Evolutionary conservation across 306 rosid genomes (phyloP).

Genomic region (Citrullus amarus): DNA sequence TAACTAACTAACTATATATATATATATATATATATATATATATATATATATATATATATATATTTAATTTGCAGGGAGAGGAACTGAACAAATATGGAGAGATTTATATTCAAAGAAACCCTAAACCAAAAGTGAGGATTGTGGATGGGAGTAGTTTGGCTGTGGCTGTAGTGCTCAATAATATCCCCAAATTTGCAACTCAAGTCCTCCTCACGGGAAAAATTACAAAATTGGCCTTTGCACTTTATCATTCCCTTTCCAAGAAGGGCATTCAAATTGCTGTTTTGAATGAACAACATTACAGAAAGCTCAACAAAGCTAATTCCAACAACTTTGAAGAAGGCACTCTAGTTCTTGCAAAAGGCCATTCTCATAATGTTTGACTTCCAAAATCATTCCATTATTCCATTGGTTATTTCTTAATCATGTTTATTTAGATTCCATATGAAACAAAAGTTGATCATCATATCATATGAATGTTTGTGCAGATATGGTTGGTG

Average conservation of each 20-base stretch:
- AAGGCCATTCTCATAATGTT: conserved; percentile 36
- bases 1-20: background rate
- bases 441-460: background rate
- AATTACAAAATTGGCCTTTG: conserved; percentile 53
- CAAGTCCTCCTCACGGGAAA: conserved; percentile 56
- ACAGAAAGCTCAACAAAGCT: conserved; percentile 25
- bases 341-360: conserved; percentile 21
- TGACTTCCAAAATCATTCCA: background rate
- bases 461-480: background rate
- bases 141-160: conserved; percentile 70
- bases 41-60: background rate
- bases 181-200: conserved; percentile 45
- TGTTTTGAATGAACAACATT: conserved; percentile 20
- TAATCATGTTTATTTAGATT: background rate
- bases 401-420: background rate
- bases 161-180: conserved; percentile 41
- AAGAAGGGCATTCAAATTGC: conserved; percentile 40
- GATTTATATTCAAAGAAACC: conserved; percentile 29
- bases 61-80: conserved; percentile 24
- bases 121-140: conserved; percentile 40
- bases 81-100: conserved; percentile 53
- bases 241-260: conserved; percentile 36
- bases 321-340: background rate
- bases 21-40: background rate
- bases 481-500: conserved; percentile 51